Conservation (phyloP, 768 basidiomycete genomes). For the Auricularia auricula-judae region DNA sequence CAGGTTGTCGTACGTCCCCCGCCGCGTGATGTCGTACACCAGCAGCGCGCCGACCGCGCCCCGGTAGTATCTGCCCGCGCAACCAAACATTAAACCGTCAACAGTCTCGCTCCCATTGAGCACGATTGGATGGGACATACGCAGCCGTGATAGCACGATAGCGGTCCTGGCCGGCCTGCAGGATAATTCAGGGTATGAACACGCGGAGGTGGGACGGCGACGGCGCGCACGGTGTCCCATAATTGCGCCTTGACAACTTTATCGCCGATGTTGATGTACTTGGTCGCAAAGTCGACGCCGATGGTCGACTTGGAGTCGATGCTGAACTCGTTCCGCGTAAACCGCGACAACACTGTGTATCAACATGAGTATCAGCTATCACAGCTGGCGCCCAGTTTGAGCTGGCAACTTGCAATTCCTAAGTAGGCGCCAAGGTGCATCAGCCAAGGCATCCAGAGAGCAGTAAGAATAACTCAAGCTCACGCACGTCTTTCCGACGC, state of each 20-base stretch:
- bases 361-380: neutral
- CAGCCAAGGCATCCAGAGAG: slow-evolving; percentile 30
- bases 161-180: slow-evolving; percentile 35
- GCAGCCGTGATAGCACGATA: slow-evolving; percentile 42
- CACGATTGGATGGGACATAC: slow-evolving; percentile 10
- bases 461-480: slow-evolving; percentile 4
- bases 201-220: neutral
- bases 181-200: neutral
- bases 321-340: slow-evolving; percentile 99
- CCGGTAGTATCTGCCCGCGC: slow-evolving; percentile 72
- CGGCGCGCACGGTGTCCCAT: slow-evolving; percentile 32
- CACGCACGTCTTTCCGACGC: slow-evolving; percentile 98
- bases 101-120: too few relatives aligned
- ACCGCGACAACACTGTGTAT: slow-evolving; percentile 86
- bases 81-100: too few relatives aligned
- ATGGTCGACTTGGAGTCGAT: slow-evolving; percentile 98
- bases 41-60: slow-evolving; percentile 90
- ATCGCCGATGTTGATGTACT: slow-evolving; percentile 30
- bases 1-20: slow-evolving; percentile 88
- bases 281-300: slow-evolving; percentile 46
- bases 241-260: slow-evolving; percentile 39
- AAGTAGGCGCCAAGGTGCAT: neutral
- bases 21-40: slow-evolving; percentile 91
- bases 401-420: neutral
- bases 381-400: neutral